Conservation (phyloP, 2,329 filamentous ascomycete species). For the Calonectria leucothoes region DNA sequence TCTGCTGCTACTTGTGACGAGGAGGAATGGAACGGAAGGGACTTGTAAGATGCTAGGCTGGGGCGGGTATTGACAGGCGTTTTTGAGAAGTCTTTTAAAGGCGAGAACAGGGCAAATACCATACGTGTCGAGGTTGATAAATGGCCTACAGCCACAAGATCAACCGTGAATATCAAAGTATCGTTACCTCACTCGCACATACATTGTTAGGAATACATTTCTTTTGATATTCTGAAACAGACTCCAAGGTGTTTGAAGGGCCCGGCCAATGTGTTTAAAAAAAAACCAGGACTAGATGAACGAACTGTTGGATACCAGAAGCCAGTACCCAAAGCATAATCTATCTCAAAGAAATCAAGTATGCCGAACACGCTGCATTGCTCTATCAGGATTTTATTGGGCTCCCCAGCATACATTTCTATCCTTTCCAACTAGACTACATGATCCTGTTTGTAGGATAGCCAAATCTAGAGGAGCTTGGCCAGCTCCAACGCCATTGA, state of each 20-base stretch:
- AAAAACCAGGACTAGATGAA: too few relatives aligned
- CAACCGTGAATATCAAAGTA: conserved; percentile 39
- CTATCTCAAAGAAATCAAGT: not conserved
- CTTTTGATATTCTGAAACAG: not conserved
- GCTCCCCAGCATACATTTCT: not conserved
- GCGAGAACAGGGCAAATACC: conserved; percentile 38
- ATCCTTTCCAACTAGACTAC: not conserved
- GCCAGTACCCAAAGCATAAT: not conserved
- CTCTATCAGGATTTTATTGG: not conserved
- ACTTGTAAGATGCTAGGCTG: conserved; percentile 20
- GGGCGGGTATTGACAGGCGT: conserved; percentile 37
- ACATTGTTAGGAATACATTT: too few relatives aligned
- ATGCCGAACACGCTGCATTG: not conserved
- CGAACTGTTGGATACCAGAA: too few relatives aligned
- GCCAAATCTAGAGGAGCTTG: not conserved
- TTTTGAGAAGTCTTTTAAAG: conserved; percentile 30
- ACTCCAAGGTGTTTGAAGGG: not conserved
- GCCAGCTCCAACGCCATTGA: not conserved
- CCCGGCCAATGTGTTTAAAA: too few relatives aligned
- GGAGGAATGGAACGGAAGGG: conserved; percentile 26
- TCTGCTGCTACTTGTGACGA: not conserved
- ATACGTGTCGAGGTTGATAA: conserved; percentile 29
- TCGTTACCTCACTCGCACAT: not conserved
- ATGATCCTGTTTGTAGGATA: not conserved
- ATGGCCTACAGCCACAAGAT: not conserved